Evolutionary conservation across 345 rosid genomes (phyloP), one percentile per base, ranked within the genome.

Genomic region (Salix brachista): DNA sequence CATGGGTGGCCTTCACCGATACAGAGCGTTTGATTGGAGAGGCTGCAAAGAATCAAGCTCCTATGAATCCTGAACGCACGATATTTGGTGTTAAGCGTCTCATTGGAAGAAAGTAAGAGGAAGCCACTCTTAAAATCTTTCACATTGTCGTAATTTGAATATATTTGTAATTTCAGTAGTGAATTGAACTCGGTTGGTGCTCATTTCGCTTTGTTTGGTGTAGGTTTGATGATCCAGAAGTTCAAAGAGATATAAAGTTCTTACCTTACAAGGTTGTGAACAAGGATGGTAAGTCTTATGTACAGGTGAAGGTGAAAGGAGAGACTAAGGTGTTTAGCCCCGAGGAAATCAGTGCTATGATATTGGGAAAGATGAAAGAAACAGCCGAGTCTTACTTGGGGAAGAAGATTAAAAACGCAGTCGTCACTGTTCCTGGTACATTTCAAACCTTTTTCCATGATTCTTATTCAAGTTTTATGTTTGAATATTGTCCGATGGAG

Each of bases 1-100:
- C 93, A 0, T 87, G 91, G 91, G 93, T 90, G 48, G 91, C 93
- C 1, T 90, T 88, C 78, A 86, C 93, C 30, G 93, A 88, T 36
- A 80, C 85, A 0, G 90, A 91, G 78, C 89, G 91, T 80, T 85
- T 89, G 50, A 87, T 91, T 6, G 93, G 93, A 41, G 90, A 89
- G 48, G 92, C 92, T 0, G 91, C 92, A 8, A 89, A 89, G 80
- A 89, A 86, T 73, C 92, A 89, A 76, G 90, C 91, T 39, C 79
- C 90, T 28, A 70, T 77, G 77, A 89, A 86, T 67, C 80, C 88
- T 2, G 83, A 88, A 4, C 80, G 90, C 28, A 90, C 93, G 12
- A 46, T 90, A 70, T 86, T 81, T 5, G 91, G 81, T 28, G 86
- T 85, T 1, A 89, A 89, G 82, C 87, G 91, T n/a, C 90, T 89